Evolutionary conservation across 192 early-diverging fungal genomes (phyloP).

Genomic region (Rhizophlyctis rosea): DNA sequence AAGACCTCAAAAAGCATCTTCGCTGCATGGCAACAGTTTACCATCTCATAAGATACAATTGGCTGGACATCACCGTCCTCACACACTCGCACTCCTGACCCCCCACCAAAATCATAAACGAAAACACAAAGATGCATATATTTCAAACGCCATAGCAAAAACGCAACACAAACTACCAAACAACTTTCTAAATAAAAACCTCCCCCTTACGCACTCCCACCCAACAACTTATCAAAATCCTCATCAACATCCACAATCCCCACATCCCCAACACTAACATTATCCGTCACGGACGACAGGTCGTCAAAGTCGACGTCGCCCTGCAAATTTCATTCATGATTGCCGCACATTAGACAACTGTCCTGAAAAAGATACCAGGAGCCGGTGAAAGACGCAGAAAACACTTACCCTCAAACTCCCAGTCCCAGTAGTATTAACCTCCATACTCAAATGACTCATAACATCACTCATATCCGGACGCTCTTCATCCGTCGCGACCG

Average conservation of each 20-base stretch:
- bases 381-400: too few species aligned
- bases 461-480: conserved; percentile 44
- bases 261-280: background rate
- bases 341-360: background rate
- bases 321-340: conserved; percentile 12
- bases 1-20: too few species aligned
- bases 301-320: conserved; percentile 61
- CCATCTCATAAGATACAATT: too few species aligned
- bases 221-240: conserved; percentile 20
- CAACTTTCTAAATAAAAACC: too few species aligned
- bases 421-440: conserved; percentile 80
- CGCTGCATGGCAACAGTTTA: too few species aligned
- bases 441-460: conserved; percentile 66
- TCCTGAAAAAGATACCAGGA: background rate
- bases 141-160: too few species aligned
- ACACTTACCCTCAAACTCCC: conserved; percentile 64
- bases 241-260: conserved; percentile 4
- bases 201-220: too few species aligned
- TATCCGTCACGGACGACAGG: conserved; percentile 15
- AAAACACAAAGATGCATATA: too few species aligned
- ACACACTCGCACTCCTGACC: too few species aligned
- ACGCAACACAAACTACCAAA: too few species aligned
- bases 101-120: too few species aligned
- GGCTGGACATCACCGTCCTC: too few species aligned
- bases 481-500: conserved; percentile 10